Base-by-base conservation (phyloP, 371 early-diverging fungal genomes). In the Amoeboaphelidium protococcarum region DNA sequence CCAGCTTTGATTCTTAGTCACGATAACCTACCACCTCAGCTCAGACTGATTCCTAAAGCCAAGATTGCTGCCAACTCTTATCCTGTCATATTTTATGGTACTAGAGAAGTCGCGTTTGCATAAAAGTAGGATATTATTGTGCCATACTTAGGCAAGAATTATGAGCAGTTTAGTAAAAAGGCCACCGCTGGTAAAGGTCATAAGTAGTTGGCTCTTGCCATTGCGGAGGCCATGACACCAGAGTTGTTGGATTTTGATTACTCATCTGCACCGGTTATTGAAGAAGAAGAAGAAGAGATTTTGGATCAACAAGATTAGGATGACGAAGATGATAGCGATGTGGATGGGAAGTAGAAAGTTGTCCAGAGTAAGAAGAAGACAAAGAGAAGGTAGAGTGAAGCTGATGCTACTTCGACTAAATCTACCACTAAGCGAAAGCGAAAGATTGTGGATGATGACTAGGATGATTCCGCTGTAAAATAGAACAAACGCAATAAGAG, bases 381-480 rank as follows among this genome's bases (percentile, higher is more conserved):
- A 25, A 2, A 41, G 54, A 2, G 49, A 45, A 44, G 58, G 51
- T 19, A 52, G 54, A 41, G 50, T 50, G 16, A 52, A 49, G 41
- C 54, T 54, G 2, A 47, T 44, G 3, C 42, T 54, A 1, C 57
- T 50, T 1, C 48, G 56, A 43, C 25, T 37, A n/a, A 48, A 47
- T 2, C 48, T 40, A 12, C 46, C 56, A 19, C 52, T 50, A 19
- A 54, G 49, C 26, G 44, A 50, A 1, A 24, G 31, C 3, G 47
- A 43, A n/a, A 19, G 51, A 41, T 44, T 44, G 20, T 16, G 42
- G 2, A 31, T 48, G 22, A 23, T 43, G 3, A 26, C 40, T 0
- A 37, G 43, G 12, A 13, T 23, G 45, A 57, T 43, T 41, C 57
- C 52, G 4, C 55, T 51, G 19, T 22, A 27, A 22, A 50, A 45